Conservation (phyloP, 1,284 basidiomycete species). For the Ustilago cynodontis region DNA sequence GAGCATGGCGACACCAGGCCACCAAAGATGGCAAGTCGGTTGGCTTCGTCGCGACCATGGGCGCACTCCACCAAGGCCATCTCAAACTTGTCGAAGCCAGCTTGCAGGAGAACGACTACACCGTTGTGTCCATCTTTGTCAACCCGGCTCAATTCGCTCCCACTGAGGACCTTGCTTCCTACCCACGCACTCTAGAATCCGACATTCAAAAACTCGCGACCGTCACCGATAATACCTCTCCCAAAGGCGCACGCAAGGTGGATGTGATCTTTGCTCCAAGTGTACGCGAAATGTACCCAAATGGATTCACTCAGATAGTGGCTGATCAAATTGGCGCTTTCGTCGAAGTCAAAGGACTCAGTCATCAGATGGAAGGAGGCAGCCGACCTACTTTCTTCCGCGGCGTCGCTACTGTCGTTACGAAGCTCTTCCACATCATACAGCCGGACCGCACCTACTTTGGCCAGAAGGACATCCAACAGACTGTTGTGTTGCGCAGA, state of each 20-base stretch:
- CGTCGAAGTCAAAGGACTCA: conserved; percentile 87
- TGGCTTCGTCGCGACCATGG: conserved; percentile 97
- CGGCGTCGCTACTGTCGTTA: conserved; percentile 93
- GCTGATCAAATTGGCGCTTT: conserved; percentile 85
- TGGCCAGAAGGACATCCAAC: conserved; percentile 98
- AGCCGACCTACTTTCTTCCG: conserved; percentile 91
- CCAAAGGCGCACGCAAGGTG: conserved; percentile 25
- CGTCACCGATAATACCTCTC: conserved; percentile 2
- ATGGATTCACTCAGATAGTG: conserved; percentile 84
- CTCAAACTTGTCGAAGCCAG: conserved; percentile 81
- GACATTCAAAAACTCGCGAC: conserved; percentile 60
- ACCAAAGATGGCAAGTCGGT: conserved; percentile 73
- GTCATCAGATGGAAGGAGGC: conserved; percentile 85
- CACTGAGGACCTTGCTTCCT: conserved; percentile 89
- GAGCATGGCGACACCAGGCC: conserved; percentile 81
- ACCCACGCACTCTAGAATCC: conserved; percentile 79
- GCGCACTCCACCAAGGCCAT: conserved; percentile 93
- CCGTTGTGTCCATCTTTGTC: conserved; percentile 94
- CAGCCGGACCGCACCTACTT: conserved; percentile 95
- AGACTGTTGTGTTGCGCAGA: conserved; percentile 87
- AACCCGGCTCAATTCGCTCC: conserved; percentile 98
- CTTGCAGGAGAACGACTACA: conserved; percentile 82
- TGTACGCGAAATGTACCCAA: conserved; percentile 78
- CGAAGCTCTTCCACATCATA: conserved; percentile 92
- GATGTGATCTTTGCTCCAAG: conserved; percentile 55